Evolutionary conservation across 1,139 yeast genomes (phyloP).

Genomic region (Geotrichum histeridarum): DNA sequence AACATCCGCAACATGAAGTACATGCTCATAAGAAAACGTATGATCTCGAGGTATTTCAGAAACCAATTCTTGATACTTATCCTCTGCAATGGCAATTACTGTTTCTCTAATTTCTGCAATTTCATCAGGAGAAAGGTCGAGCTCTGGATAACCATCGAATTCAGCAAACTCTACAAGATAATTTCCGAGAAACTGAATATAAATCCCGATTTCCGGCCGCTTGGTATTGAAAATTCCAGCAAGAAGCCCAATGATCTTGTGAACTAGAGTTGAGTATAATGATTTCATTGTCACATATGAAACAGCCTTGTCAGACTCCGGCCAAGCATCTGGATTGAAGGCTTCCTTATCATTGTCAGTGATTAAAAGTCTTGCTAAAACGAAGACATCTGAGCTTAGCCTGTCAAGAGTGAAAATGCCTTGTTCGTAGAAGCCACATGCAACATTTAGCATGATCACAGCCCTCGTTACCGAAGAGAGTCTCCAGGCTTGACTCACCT

Average conservation of each 20-base stretch:
- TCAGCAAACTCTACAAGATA: slow-evolving; percentile 49
- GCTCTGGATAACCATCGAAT: slow-evolving; percentile 39
- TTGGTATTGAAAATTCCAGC: slow-evolving; percentile 46
- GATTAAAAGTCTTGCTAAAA: slow-evolving; percentile 42
- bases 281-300: slow-evolving; percentile 50
- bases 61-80: slow-evolving; percentile 54
- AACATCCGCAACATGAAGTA: slow-evolving; percentile 54
- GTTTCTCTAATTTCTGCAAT: slow-evolving; percentile 48
- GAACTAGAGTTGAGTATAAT: slow-evolving; percentile 48
- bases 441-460: slow-evolving; percentile 47
- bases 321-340: slow-evolving; percentile 47
- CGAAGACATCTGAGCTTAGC: slow-evolving; percentile 35
- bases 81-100: slow-evolving; percentile 51
- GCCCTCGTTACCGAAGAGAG: slow-evolving; percentile 51
- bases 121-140: slow-evolving; percentile 48
- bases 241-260: slow-evolving; percentile 45
- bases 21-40: slow-evolving; percentile 52
- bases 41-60: slow-evolving; percentile 61
- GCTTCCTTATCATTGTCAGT: slow-evolving; percentile 36
- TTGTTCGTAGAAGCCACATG: slow-evolving; percentile 44
- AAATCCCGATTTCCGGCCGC: slow-evolving; percentile 61
- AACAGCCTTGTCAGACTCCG: slow-evolving; percentile 46
- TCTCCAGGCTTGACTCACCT: slow-evolving; percentile 58
- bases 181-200: slow-evolving; percentile 48
- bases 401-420: slow-evolving; percentile 71